phyloP scores from a whole-genome alignment of 305 asterid species.

The Fraxinus paxiana region DNA sequence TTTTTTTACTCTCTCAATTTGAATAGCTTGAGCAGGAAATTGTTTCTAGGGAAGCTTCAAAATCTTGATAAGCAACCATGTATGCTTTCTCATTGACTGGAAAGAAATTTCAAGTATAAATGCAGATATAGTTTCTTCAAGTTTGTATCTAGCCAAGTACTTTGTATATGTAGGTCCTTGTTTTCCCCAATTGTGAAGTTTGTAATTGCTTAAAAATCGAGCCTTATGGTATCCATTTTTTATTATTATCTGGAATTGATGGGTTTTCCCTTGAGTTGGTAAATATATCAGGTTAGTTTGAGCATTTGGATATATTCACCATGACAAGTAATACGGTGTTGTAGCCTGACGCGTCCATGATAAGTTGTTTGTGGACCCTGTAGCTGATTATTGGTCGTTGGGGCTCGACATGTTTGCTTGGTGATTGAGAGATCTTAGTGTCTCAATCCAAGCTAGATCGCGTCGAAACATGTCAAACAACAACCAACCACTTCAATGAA shows the following conservation, averaged over 20 bases:
- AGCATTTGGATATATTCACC: not conserved
- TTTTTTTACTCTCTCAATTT: not conserved
- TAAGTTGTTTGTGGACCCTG: not conserved
- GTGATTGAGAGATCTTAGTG: not conserved
- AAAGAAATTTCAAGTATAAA: not conserved
- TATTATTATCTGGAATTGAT: not conserved
- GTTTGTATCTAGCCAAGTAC: not conserved
- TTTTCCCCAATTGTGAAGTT: not conserved
- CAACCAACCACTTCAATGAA: not conserved
- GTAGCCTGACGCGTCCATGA: not conserved
- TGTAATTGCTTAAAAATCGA: not conserved
- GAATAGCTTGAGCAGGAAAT: slow-evolving; percentile 40
- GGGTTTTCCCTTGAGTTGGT: not conserved
- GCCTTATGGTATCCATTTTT: not conserved
- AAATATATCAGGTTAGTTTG: not conserved
- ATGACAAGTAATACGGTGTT: not conserved
- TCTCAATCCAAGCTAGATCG: not conserved
- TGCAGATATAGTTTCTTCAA: not conserved
- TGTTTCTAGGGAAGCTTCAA: slow-evolving; percentile 22
- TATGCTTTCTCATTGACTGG: not conserved
- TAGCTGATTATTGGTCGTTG: not conserved
- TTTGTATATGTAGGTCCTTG: not conserved
- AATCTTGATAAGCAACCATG: slow-evolving; percentile 1
- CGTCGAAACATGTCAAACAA: not conserved
- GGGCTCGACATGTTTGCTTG: not conserved